Base-by-base conservation (phyloP, 23 red algal genomes). In the Agarophyton chilense region DNA sequence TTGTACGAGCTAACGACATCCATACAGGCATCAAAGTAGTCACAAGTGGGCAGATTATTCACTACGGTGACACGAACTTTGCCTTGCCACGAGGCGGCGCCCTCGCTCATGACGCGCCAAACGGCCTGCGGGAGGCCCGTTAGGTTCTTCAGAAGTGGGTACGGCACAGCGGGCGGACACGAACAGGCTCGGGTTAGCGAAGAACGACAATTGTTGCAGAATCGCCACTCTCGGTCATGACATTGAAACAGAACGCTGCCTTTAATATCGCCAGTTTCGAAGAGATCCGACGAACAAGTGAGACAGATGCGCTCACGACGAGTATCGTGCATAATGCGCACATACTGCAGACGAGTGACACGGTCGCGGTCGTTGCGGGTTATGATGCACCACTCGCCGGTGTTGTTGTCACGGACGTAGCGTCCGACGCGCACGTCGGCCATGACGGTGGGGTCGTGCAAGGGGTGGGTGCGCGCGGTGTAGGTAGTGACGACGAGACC, bases 361-460 rank as follows among this genome's bases (percentile, higher is more conserved):
- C 52, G 22, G 66, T 87, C 82, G 29, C 82, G 33, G 25, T 54
- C 50, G 49, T 87, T 87, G 28, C 82, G 61, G 1, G 82, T 87
- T 2, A 87, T 68, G 42, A 87, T 87, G 82, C 82, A 87, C 82
- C 82, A 87, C 42, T 87, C 82, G 13, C 82, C 82, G 47, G 82
- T 87, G 52, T 34, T 35, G 43, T 87, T 87, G 45, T 87, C 35
- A 2, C 82, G 61, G 3, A 87, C 64, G 62, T 87, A 87, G 25
- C 82, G 60, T 2, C 82, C 82, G 19, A 87, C 82, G 4, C 82
- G 60, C 38, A 87, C 82, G 62, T 87, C 82, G 42, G 82, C 82
- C 82, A 87, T 87, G 38, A 87, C 82, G 26, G 63, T 44, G 28
- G 82, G 82, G 2, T 36, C 82, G 43, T 87, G 82, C 61, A 87